These are phyloP conservation scores for Dactylellina haptotyla DNA, from an alignment of 2,329 filamentous ascomycete genomes.

Conservation along the genomic window DNA sequence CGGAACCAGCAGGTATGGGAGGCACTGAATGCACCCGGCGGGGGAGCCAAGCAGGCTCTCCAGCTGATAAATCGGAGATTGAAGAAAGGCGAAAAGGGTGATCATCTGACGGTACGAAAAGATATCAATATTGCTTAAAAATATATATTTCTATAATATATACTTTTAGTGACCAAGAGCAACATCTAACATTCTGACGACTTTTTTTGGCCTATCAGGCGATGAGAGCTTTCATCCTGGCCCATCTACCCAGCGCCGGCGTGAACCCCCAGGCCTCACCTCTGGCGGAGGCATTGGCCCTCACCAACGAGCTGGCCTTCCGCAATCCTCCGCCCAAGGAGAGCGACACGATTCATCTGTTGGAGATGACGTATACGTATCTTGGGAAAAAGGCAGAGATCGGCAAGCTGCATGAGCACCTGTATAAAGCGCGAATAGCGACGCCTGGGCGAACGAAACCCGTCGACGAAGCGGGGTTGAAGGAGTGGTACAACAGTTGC, in stretches of 20 bases:
- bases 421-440: slow-evolving; percentile 45
- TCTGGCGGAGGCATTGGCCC: slow-evolving; percentile 53
- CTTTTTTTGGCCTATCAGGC: slow-evolving; percentile 30
- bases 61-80: slow-evolving; percentile 58
- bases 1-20: slow-evolving; percentile 59
- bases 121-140: too few relatives aligned
- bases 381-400: slow-evolving; percentile 46
- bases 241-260: slow-evolving; percentile 53
- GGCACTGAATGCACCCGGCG: slow-evolving; percentile 56
- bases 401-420: slow-evolving; percentile 44
- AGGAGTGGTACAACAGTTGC: slow-evolving; percentile 52
- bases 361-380: slow-evolving; percentile 49
- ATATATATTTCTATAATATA: too few relatives aligned
- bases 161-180: too few relatives aligned
- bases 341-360: slow-evolving; percentile 42
- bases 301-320: slow-evolving; percentile 41
- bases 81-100: slow-evolving; percentile 59
- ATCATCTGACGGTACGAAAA: slow-evolving; percentile 57
- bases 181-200: too few relatives aligned
- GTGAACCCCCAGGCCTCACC: slow-evolving; percentile 24
- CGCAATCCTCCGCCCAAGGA: slow-evolving; percentile 46
- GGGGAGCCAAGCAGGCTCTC: slow-evolving; percentile 58
- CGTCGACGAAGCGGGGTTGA: slow-evolving; percentile 42
- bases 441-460: slow-evolving; percentile 40
- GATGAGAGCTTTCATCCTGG: slow-evolving; percentile 56